Percentiles rank a stretch among this genome's conserved stretches.
These are phyloP conservation scores for Epichloe uncinata DNA, from an alignment of 2,329 filamentous ascomycete species.

Conservation along the genomic window DNA sequence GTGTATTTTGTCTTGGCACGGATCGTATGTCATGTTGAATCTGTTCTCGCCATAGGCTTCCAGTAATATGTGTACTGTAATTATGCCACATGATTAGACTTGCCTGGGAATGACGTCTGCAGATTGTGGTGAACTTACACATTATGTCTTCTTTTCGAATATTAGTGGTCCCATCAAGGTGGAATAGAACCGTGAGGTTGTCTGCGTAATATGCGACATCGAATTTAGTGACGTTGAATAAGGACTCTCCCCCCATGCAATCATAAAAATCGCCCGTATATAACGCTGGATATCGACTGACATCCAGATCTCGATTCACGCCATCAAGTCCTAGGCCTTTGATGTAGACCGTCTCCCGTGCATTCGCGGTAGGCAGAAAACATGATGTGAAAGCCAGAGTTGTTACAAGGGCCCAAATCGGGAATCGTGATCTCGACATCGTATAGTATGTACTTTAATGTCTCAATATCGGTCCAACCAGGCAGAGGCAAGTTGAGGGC, in stretches of 20 bases:
- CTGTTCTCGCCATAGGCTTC: slow-evolving; percentile 53
- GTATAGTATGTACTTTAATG: background rate
- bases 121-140: slow-evolving; percentile 31
- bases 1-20: slow-evolving; percentile 55
- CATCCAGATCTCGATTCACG: slow-evolving; percentile 33
- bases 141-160: slow-evolving; percentile 56
- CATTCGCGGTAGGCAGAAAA: slow-evolving; percentile 11
- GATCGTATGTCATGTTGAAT: slow-evolving; percentile 59
- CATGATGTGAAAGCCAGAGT: slow-evolving; percentile 9
- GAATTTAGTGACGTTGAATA: slow-evolving; percentile 62
- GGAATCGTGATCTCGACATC: background rate
- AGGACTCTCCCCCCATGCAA: slow-evolving; percentile 50
- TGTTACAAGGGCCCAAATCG: background rate
- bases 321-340: slow-evolving; percentile 32
- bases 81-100: slow-evolving; percentile 16
- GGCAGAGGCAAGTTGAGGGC: background rate
- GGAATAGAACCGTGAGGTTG: slow-evolving; percentile 68
- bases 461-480: background rate
- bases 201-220: slow-evolving; percentile 67
- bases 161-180: slow-evolving; percentile 54
- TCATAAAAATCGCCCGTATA: slow-evolving; percentile 65
- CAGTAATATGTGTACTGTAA: slow-evolving; percentile 55
- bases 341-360: slow-evolving; percentile 24
- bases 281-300: slow-evolving; percentile 51
- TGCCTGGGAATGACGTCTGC: background rate